phyloP scores from a whole-genome alignment of 192 early-diverging fungal genomes.

The Dimargaris verticillata region DNA sequence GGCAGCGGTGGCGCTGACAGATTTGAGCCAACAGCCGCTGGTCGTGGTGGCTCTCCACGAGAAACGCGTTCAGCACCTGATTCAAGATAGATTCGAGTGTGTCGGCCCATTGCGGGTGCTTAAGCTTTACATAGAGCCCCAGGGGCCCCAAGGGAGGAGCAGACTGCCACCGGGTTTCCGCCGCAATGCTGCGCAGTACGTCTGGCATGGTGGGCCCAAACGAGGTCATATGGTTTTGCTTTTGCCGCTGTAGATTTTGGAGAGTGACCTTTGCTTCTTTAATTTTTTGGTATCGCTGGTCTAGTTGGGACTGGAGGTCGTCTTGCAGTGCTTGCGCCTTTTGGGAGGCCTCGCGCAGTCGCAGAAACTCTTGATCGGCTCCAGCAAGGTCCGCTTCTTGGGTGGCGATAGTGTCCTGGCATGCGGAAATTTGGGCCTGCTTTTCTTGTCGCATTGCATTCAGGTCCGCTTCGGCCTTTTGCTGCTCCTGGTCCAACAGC shows the following conservation, averaged over 20 bases:
- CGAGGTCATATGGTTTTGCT: constrained; percentile 46
- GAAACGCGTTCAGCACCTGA: constrained; percentile 41
- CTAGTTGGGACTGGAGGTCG: constrained; percentile 12
- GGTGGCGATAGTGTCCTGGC: constrained; percentile 20
- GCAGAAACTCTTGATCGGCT: constrained; percentile 17
- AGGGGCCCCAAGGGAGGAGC: constrained; percentile 50
- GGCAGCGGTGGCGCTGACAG: constrained; percentile 27
- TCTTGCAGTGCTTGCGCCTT: constrained; percentile 13
- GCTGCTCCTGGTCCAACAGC: constrained; percentile 11
- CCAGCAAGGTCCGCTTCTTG: constrained; percentile 18
- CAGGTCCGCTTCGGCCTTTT: constrained; percentile 12
- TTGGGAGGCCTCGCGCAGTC: constrained; percentile 19
- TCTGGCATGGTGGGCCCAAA: constrained; percentile 55
- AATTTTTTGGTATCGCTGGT: constrained; percentile 14
- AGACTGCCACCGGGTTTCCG: constrained; percentile 22
- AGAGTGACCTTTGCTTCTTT: constrained; percentile 15
- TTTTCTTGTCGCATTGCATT: constrained; percentile 14
- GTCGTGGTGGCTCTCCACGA: constrained; percentile 51
- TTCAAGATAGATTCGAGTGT: constrained; percentile 49
- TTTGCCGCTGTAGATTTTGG: constrained; percentile 35
- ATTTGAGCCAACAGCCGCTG: constrained; percentile 32
- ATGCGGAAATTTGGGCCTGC: constrained; percentile 21
- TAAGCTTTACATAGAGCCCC: constrained; percentile 43
- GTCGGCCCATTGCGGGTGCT: constrained; percentile 33
- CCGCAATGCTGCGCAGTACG: constrained; percentile 31